Percentiles rank a stretch among this genome's conserved stretches.
phyloP scores from a whole-genome alignment of 176 grass and related monocot species.

The Metroxylon sagu region DNA sequence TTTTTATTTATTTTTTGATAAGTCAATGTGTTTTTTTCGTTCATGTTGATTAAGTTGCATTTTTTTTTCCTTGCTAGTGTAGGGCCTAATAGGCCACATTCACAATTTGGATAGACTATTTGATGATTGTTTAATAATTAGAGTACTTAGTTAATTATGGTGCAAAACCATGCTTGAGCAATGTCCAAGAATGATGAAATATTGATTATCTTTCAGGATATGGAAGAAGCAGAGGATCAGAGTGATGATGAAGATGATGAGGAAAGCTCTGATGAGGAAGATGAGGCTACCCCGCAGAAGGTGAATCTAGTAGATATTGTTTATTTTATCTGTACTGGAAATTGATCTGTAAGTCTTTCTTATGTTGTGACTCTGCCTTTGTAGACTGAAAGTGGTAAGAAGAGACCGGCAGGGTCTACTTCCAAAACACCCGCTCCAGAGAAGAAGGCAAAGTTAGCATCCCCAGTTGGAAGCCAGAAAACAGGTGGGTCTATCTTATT shows the following conservation, averaged over 20 bases:
- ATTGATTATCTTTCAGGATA: slow-evolving; percentile 7
- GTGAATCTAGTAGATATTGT: slow-evolving; percentile 7
- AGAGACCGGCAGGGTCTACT: slow-evolving; percentile 28
- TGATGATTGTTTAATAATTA: no score
- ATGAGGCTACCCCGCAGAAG: slow-evolving; percentile 77
- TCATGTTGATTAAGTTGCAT: no score
- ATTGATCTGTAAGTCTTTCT: neutral
- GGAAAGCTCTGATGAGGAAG: slow-evolving; percentile 37
- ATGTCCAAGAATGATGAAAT: no score
- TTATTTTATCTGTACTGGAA: neutral
- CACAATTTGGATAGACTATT: no score
- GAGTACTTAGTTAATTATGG: no score
- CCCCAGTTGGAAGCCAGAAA: slow-evolving; percentile 45
- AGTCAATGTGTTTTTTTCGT: neutral
- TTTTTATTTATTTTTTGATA: neutral
- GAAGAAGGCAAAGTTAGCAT: slow-evolving; percentile 71
- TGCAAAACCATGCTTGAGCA: no score
- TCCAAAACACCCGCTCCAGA: slow-evolving; percentile 53
- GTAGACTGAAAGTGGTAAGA: slow-evolving; percentile 59
- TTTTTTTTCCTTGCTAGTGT: no score
- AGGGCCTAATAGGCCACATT: no score
- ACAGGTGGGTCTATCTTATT: slow-evolving; percentile 27
- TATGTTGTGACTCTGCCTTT: neutral
- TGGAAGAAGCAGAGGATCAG: slow-evolving; percentile 11
- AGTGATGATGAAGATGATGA: slow-evolving; percentile 16